Evolutionary conservation across 352 stramenopile genomes (phyloP).

Genomic region (Pythium dissotocum): DNA sequence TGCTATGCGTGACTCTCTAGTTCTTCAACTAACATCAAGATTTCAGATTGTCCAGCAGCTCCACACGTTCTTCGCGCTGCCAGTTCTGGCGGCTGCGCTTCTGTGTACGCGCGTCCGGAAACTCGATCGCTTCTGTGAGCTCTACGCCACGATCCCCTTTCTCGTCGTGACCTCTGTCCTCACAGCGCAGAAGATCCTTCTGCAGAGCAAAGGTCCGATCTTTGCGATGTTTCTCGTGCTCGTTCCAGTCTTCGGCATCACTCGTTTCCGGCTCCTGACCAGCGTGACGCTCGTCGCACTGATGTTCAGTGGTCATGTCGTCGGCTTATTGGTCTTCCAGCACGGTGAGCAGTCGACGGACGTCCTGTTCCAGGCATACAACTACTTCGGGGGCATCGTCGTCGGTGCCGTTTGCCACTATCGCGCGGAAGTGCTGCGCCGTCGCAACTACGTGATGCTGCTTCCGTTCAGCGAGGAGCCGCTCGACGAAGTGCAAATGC

Average conservation of each 20-base stretch:
- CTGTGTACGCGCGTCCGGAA: conserved; percentile 27
- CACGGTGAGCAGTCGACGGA: conserved; percentile 34
- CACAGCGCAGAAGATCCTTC: conserved; percentile 39
- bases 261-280: conserved; percentile 42
- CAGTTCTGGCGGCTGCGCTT: conserved; percentile 19
- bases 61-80: conserved; percentile 26
- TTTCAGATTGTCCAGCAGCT: conserved; percentile 27
- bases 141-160: conserved; percentile 38
- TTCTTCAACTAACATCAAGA: not conserved
- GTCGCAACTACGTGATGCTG: conserved; percentile 41
- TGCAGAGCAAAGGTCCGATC: conserved; percentile 32
- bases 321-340: conserved; percentile 27
- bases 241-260: conserved; percentile 46
- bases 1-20: not conserved
- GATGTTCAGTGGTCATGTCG: conserved; percentile 36
- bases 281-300: conserved; percentile 29
- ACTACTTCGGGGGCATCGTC: conserved; percentile 41
- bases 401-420: conserved; percentile 43
- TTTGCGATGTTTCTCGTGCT: conserved; percentile 45
- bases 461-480: conserved; percentile 38
- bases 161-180: conserved; percentile 31
- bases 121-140: conserved; percentile 33
- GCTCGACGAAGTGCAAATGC: conserved; percentile 25
- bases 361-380: conserved; percentile 44
- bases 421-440: conserved; percentile 37